Base-by-base conservation (phyloP, 2,329 filamentous ascomycete species). In the Tolypocladium endophyticum region DNA sequence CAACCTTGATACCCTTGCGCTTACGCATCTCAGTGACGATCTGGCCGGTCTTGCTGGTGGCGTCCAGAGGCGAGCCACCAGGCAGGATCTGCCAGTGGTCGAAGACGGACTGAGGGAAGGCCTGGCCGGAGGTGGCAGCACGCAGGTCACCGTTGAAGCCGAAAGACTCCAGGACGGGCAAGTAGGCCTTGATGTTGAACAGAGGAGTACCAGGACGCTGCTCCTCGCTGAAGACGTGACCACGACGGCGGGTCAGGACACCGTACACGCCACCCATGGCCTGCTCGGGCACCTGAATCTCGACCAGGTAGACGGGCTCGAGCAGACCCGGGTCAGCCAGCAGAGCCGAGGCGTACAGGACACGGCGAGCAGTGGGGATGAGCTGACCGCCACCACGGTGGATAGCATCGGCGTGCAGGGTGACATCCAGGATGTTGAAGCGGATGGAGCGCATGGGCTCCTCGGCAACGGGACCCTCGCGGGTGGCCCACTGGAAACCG, bases 201-300 rank as follows among this genome's bases (percentile, higher is more conserved):
- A 99, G 89, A 80, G 94, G 94, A 77, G 94, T 99, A 81, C 94
- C 94, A 65, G 93, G 90, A 75, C 94, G 91, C 85, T 99, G 94
- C 84, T 95, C 90, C 84, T 99, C 94, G 77, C 84, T 83, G 87
- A 97, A 97, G 81, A 99, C 94, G 87, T 97, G 93, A 86, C 94
- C 94, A 89, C 94, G 88, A 79, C 92, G 85, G 75, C 92, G 89
- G 80, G 92, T 97, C 72, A 99, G 90, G 75, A 97, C 92, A 88
- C 92, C 90, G 82, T 99, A 99, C 80, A 99, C 96, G 86, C 94
- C 94, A 86, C 94, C 94, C 94, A 99, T 97, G 76, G 94, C 93
- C 74, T 87, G 83, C 86, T 99, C 94, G 73, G 93, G 93, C 65
- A 99, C 94, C 84, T 97, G 92, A 79, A 99, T 99, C 81, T 99